Conservation (phyloP, 768 basidiomycete genomes). For the Leucocoprinus leucothites region DNA sequence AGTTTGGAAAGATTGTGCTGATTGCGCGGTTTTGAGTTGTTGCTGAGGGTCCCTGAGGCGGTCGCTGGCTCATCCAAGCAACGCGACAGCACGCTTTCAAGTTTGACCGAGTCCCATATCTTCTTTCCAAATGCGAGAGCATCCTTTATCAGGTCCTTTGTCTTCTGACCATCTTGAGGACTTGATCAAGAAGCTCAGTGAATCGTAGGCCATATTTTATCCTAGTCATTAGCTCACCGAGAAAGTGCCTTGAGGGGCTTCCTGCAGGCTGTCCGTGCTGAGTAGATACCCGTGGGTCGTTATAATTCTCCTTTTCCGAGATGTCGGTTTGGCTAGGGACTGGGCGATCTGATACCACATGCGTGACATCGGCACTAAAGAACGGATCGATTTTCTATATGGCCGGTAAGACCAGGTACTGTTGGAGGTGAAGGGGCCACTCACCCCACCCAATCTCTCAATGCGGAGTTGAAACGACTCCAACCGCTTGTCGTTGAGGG, state of each 20-base stretch:
- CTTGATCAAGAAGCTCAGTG: conserved; percentile 19
- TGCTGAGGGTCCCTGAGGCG: conserved; percentile 19
- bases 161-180: conserved; percentile 22
- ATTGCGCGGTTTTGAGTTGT: conserved; percentile 28
- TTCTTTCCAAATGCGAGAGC: conserved; percentile 75
- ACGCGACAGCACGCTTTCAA: conserved; percentile 69
- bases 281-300: conserved; percentile 17
- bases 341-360: conserved; percentile 73
- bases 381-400: conserved; percentile 79
- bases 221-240: conserved; percentile 35
- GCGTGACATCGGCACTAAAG: conserved; percentile 80
- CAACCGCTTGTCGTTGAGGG: conserved; percentile 34
- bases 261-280: conserved; percentile 34
- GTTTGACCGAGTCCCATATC: conserved; percentile 77
- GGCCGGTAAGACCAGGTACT: conserved; percentile 3
- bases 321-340: conserved; percentile 26
- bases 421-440: conserved; percentile 27
- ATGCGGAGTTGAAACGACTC: conserved; percentile 55
- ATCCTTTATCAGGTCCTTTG: conserved; percentile 56
- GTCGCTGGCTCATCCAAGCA: conserved; percentile 42
- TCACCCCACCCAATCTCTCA: conserved; percentile 70
- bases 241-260: conserved; percentile 64
- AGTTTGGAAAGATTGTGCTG: conserved; percentile 50
- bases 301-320: conserved; percentile 66
- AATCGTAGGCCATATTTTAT: not conserved